Evolutionary conservation across 345 rosid species (phyloP), one percentile per base, ranked within the genome.

Genomic region (Salix arbutifolia): DNA sequence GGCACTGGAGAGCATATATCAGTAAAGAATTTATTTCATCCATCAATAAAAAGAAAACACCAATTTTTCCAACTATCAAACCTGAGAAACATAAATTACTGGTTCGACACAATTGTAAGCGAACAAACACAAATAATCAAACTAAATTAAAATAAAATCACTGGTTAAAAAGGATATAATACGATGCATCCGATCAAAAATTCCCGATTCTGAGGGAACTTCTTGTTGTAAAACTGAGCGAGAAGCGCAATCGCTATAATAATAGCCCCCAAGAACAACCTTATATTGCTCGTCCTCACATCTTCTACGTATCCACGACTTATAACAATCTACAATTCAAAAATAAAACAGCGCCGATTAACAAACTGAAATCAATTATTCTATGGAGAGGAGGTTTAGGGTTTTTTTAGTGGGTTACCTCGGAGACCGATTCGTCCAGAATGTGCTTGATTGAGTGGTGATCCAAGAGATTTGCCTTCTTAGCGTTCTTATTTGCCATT

Each of bases 161-260:
- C 6, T n/a, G 25, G 6, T 31, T 56, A 28, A 66, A 68, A 88
- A 90, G 99, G 98, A 96, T 96, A 96, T 96, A 87, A 94, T 60
- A 26, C 89, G 73, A 96, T 91, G 91, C 99, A 96, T 56, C 79
- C 90, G 76, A 96, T 91, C 86, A 94, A 81, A 79, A 94, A 94
- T 52, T 92, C 90, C 6, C 87, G 81, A 74, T 96, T 96, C 88
- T 96, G 97, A 2, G 98, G 98, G 83, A 96, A 96, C 79, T 96
- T 96, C 89, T 94, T 96, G 69, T 94, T 96, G 97, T 96, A 96
- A 76, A 96, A 96, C 87, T 96, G 99, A 65, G 98, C 98, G 77
- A 92, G 74, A 65, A 96, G 93, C 67, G 99, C 99, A 67, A 94
- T 89, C 2, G 72, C 78, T 68, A 96, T 92, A 38, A 94, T 88